Conservation (phyloP, 2,329 filamentous ascomycete species). For the Sodiomyces alkalinus region DNA sequence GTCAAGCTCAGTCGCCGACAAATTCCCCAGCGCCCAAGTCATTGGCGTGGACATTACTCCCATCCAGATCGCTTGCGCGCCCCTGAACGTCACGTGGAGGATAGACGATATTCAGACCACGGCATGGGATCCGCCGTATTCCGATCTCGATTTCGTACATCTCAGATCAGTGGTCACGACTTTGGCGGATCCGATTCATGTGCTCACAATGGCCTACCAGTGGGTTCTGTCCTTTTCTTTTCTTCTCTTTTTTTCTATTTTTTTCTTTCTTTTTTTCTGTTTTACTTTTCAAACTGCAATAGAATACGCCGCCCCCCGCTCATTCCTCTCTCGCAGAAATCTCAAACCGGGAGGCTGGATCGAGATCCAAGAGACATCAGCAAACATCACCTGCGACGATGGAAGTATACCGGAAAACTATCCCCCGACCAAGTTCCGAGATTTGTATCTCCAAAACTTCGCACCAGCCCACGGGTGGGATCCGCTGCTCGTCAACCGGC, state of each 20-base stretch:
- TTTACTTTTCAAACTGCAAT: too few relatives aligned
- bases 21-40: conserved; percentile 27
- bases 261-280: too few relatives aligned
- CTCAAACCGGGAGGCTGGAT: conserved; percentile 23
- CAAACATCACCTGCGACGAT: conserved; percentile 18
- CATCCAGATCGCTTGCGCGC: conserved; percentile 30
- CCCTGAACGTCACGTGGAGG: conserved; percentile 41
- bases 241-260: too few relatives aligned
- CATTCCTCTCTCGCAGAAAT: conserved; percentile 11
- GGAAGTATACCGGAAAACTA: conserved; percentile 8
- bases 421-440: conserved; percentile 13
- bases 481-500: conserved; percentile 13
- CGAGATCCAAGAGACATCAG: conserved; percentile 20
- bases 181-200: conserved; percentile 31
- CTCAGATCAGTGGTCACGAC: conserved; percentile 33
- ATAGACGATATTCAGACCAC: conserved; percentile 25
- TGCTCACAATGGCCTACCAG: conserved; percentile 32
- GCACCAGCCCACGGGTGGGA: conserved; percentile 19
- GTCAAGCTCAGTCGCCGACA: conserved; percentile 32
- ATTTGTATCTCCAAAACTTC: conserved; percentile 16
- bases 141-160: conserved; percentile 36
- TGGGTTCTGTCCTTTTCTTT: too few relatives aligned
- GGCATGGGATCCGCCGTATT: conserved; percentile 17
- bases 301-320: not conserved
- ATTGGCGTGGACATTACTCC: conserved; percentile 28